Evolutionary conservation across 768 basidiomycete species (phyloP), one percentile per base, ranked within the genome.

Genomic region (Sarcodon aspratus): DNA sequence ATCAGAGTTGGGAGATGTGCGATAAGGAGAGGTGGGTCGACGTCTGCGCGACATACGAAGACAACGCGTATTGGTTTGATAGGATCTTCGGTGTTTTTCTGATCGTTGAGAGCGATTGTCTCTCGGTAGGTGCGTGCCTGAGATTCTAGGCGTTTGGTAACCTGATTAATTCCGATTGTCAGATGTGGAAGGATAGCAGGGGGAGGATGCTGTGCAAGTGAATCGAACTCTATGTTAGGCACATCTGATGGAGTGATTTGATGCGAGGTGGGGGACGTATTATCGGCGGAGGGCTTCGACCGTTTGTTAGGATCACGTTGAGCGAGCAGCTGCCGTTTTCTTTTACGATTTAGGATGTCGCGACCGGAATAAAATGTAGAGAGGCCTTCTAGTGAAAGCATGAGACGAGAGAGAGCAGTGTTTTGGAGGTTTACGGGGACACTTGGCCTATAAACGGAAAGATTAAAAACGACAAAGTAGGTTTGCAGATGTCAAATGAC

Each of bases 1-100:
- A 88, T 76, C 34, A 92, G 71, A 55, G 80, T 76, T 9, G 83
- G 88, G 17, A 93, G 61, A 61, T 93, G 89, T 44, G 77, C 78
- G 46, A 90, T 69, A 45, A 91, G 66, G 13, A 79, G 65, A 8
- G 80, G 71, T 9, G 89, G 85, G 59, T 90, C 77, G 50, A 91
- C 64, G 57, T 92, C 90, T 33, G 76, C 76, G 38, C 74, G 71
- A 61, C 89, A 93, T 34, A 80, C 82, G 51, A 91, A 74, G 27
- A 93, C 67, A 44, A 72, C 53, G 55, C 63, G 50, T 27, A 15
- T 42, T 33, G 47, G 33, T 32, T 37, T 27, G 32, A 33, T 27
- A 18, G 12, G 51, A 36, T 13, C 40, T 11, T 45, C 33, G 34
- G 43, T 15, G 17, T 50, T 35, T 36, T 31, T 45, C 27, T 42